A percentile compares a stretch with the other conserved stretches of the same genome.
phyloP scores from a whole-genome alignment of 139 green algal species.

The Tetraselmis chui region DNA sequence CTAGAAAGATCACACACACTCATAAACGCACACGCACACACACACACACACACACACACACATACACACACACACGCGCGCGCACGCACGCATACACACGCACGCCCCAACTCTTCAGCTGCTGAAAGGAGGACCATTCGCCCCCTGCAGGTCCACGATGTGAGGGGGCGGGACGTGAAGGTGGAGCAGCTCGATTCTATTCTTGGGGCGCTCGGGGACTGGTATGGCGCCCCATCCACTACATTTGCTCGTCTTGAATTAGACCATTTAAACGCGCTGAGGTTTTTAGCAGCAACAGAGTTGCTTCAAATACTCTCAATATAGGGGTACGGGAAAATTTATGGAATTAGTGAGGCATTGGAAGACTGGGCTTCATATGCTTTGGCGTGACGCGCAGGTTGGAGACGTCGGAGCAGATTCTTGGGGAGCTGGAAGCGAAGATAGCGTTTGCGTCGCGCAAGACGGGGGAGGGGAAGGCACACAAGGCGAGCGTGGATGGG shows the following conservation, averaged over 20 bases:
- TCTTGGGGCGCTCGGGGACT: slow-evolving; percentile 35
- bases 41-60: no score
- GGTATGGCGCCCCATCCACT: slow-evolving; percentile 26
- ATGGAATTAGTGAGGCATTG: background rate
- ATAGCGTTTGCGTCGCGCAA: background rate
- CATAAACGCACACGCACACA: no score
- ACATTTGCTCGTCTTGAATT: background rate
- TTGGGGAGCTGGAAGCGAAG: slow-evolving; percentile 8
- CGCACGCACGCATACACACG: no score
- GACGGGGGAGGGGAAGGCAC: slow-evolving; percentile 11
- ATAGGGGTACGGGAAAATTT: background rate
- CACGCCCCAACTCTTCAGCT: no score
- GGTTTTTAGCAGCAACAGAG: no score
- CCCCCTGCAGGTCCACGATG: slow-evolving; percentile 47
- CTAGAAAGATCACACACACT: no score
- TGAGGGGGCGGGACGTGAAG: slow-evolving; percentile 49
- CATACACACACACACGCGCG: no score
- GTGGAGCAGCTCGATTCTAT: slow-evolving; percentile 37
- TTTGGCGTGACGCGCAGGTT: slow-evolving; percentile 16
- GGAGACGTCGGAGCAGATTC: slow-evolving; percentile 18
- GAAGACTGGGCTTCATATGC: background rate
- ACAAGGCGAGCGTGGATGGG: slow-evolving; percentile 17
- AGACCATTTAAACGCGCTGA: background rate
- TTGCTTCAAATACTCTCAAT: background rate
- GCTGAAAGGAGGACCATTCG: no score